phyloP scores from a whole-genome alignment of 2,329 filamentous ascomycete species.

The Catunica adiposa region DNA sequence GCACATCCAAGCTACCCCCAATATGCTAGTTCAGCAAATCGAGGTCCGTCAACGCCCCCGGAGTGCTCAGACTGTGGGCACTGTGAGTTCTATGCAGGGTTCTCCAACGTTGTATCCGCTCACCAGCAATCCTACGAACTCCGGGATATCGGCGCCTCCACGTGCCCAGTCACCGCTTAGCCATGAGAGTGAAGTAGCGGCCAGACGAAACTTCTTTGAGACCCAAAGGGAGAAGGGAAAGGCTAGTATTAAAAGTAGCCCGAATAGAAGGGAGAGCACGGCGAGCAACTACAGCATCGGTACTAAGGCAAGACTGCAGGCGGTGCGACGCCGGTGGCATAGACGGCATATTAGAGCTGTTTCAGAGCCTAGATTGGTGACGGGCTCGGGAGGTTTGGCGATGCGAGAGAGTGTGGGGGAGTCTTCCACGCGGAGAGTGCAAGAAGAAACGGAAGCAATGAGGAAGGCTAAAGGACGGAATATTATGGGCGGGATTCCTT shows the following conservation, averaged over 20 bases:
- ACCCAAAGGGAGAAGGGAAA: neutral
- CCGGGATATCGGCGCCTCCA: neutral
- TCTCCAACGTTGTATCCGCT: neutral
- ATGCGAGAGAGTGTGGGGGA: neutral
- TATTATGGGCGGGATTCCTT: constrained; percentile 1
- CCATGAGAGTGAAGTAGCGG: constrained; percentile 3
- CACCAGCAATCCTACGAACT: neutral
- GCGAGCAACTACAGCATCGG: constrained; percentile 7
- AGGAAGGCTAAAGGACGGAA: neutral
- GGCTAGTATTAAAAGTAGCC: neutral
- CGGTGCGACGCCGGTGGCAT: constrained; percentile 3
- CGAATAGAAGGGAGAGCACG: neutral
- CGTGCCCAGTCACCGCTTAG: constrained; percentile 7
- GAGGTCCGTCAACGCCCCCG: neutral
- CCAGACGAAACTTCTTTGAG: constrained; percentile 9
- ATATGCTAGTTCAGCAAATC: constrained; percentile 1
- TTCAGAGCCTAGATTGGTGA: constrained; percentile 5
- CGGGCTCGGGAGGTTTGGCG: neutral
- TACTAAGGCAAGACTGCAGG: constrained; percentile 6
- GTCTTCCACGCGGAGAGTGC: too few relatives aligned
- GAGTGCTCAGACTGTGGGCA: neutral
- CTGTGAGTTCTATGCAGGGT: neutral
- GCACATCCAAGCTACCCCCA: neutral
- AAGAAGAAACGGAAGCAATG: too few relatives aligned
- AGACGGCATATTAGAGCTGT: constrained; percentile 7